These are phyloP conservation scores for Teratosphaeria gauchensis DNA, from an alignment of 2,329 filamentous ascomycete genomes.

Conservation along the genomic window DNA sequence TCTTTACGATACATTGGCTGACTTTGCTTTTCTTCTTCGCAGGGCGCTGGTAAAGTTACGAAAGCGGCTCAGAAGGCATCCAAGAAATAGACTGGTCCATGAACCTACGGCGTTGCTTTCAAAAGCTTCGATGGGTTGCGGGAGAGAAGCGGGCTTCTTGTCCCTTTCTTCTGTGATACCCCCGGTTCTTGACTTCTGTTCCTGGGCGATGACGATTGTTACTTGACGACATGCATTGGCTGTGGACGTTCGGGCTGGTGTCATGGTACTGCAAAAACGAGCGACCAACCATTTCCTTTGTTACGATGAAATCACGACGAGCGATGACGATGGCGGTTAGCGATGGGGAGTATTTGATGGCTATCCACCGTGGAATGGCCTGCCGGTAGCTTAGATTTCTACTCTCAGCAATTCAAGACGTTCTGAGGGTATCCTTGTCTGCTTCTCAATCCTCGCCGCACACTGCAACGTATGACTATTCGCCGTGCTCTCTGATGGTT, in stretches of 20 bases:
- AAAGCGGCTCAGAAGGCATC: no score
- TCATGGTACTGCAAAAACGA: slow-evolving; percentile 10
- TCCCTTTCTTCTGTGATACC: slow-evolving; percentile 1
- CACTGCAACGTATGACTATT: background rate
- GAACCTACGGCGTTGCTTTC: background rate
- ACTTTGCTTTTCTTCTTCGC: background rate
- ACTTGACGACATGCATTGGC: slow-evolving; percentile 6
- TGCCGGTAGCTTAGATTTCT: slow-evolving; percentile 23
- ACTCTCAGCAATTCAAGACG: slow-evolving; percentile 9
- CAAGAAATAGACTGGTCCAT: slow-evolving; percentile 27
- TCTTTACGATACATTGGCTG: no score
- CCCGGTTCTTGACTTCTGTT: background rate
- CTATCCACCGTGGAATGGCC: slow-evolving; percentile 13
- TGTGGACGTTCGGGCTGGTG: slow-evolving; percentile 16
- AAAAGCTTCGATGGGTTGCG: slow-evolving; percentile 5
- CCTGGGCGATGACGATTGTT: background rate
- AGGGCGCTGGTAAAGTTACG: no score
- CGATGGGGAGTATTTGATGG: slow-evolving; percentile 11
- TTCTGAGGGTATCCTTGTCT: slow-evolving; percentile 2
- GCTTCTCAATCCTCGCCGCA: background rate
- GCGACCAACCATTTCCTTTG: slow-evolving; percentile 21
- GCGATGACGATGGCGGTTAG: slow-evolving; percentile 19
- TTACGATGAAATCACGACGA: slow-evolving; percentile 24
- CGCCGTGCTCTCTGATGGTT: background rate
- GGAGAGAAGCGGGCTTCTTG: slow-evolving; percentile 1